Base-by-base conservation (phyloP, 2,329 filamentous ascomycete species). In the Aspergillus arachidicola region DNA sequence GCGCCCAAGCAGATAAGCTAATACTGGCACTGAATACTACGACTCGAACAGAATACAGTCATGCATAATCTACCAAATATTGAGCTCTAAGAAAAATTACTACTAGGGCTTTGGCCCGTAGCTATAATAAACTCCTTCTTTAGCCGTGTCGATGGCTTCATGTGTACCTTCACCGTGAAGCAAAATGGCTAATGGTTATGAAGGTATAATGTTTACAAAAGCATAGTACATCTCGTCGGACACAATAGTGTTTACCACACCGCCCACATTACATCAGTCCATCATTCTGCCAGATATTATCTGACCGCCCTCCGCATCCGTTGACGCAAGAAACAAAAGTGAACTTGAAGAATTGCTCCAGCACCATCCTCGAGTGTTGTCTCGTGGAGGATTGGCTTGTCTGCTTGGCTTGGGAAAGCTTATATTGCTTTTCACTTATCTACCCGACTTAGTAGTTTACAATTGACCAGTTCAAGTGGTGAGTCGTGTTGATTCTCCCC, bases 221-320 rank as follows among this genome's bases (percentile, higher is more conserved):
- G 6, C 9, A 43, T 34, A 34, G 32, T 11, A 34, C 32, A 34
- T 34, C 32, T 34, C 11, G 2, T 32, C 11, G 11, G 32, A 12
- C 32, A 34, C 11, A 4, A 34, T 11, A 34, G 32, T 34, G 32
- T 12, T 34, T 12, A 4, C 32, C 11, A 36, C 48, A 51, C 48
- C 48, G 48, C 48, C 28, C 28, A 51, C 9, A 50, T 34, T 51
- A 32, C 48, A 21, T 51, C 28, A 51, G 48, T 51, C 19, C 48
- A 12, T 7, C 7, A 62, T 59, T 64, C 56, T 62, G 63, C 63
- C 57, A 6, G 50, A 2, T 6, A 59, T 53, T 43, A 1, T 2
- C n/a, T 50, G 60, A 64, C 63, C 63, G 63, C 63, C 63, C 59
- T 57, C 60, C 53, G 30, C 60, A 57, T 57, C 38, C 50, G 50